Evolutionary conservation across 2,329 filamentous ascomycete genomes (phyloP), one percentile per base, ranked within the genome.

Genomic region (Xylariales sp.): DNA sequence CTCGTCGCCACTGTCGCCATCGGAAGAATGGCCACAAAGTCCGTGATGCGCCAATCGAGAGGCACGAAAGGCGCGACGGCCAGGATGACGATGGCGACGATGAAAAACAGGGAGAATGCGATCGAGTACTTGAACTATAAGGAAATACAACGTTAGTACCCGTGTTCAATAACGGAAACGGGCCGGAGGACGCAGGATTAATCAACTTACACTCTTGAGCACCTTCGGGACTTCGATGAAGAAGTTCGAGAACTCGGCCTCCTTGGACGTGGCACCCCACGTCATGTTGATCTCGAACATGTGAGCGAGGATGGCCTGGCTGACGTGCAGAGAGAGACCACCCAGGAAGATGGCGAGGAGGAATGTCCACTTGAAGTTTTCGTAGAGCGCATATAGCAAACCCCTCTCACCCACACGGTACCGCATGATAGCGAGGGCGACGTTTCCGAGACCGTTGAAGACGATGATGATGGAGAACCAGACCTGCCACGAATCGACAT

Each of bases 221-320:
- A 97, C 91, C 77, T 91, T 91, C 41, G 91, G 91, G 18, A 94
- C 87, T 77, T 96, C 93, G 68, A 93, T 91, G 81, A 94, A 95
- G 81, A 97, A 97, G 79, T 93, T 92, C 32, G 91, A 90, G 75
- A 91, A 90, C 74, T 93, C 91, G 57, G 88, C 88, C 81, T 97
- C 93, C 81, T 97, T 97, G 48, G 90, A 87, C 0, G 93, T 97
- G 1, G 93, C 89, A 58, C 93, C 93, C 93, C 93, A 96, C 3
- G 87, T 88, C 90, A 96, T 95, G 80, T 96, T 87, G 76, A 95
- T 89, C 81, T 92, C 89, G 78, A 96, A 92, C 87, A 96, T 93
- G 82, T 97, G 93, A 4, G 89, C 86, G 53, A 96, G 81, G 41
- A 97, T 83, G 1, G 93, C 93, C 78, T 94, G 91, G 36, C 89